Conservation (phyloP, 2,329 filamentous ascomycete genomes). For the Botrytis cinerea region DNA sequence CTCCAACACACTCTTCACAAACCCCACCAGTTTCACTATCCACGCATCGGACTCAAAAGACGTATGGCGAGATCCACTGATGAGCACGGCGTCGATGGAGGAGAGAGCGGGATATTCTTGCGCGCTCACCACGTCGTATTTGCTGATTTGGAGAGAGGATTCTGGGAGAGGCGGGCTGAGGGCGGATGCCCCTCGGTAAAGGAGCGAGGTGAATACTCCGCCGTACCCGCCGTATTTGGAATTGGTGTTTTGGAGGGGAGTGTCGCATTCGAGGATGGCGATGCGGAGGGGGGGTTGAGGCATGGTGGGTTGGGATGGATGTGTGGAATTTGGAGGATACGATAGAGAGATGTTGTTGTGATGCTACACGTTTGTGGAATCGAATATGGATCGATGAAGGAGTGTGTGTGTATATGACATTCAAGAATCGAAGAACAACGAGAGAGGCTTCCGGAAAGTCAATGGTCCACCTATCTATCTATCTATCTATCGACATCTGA, state of each 20-base stretch:
- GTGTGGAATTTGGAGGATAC: background rate
- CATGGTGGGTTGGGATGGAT: slow-evolving; percentile 30
- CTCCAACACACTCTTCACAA: slow-evolving; percentile 58
- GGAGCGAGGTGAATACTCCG: slow-evolving; percentile 65
- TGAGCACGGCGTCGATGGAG: slow-evolving; percentile 76
- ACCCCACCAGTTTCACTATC: slow-evolving; percentile 75
- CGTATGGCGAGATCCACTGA: slow-evolving; percentile 75
- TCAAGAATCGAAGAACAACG: background rate
- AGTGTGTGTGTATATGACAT: background rate
- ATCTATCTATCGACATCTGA: background rate
- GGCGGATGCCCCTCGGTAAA: slow-evolving; percentile 54
- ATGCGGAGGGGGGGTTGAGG: slow-evolving; percentile 47
- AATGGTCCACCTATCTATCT: background rate
- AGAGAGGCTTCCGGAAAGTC: background rate
- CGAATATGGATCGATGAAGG: background rate
- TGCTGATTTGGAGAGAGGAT: slow-evolving; percentile 46
- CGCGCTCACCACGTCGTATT: slow-evolving; percentile 70
- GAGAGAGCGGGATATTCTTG: slow-evolving; percentile 71
- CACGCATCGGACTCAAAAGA: slow-evolving; percentile 74
- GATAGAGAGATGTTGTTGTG: background rate
- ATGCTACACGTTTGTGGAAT: too few species aligned
- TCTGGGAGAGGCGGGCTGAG: slow-evolving; percentile 48
- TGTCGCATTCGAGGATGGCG: slow-evolving; percentile 87
- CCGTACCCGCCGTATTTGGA: slow-evolving; percentile 72
- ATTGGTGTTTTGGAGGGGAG: slow-evolving; percentile 64